Base-by-base conservation (phyloP, 2,329 filamentous ascomycete species). In the Scedosporium minutisporum region DNA sequence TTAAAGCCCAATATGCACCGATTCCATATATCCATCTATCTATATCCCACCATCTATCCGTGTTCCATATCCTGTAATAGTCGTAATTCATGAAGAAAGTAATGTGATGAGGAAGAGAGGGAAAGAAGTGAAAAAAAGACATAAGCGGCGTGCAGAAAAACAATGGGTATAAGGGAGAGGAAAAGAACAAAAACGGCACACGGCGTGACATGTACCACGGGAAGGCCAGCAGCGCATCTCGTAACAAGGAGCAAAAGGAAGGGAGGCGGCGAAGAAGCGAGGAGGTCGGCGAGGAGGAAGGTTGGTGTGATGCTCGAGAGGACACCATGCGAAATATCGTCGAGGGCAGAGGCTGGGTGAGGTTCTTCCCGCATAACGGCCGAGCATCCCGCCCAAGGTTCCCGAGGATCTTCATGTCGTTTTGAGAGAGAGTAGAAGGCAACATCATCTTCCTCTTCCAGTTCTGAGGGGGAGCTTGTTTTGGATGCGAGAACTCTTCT, bases 81-180 rank as follows among this genome's bases (percentile, higher is more conserved):
- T 53, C 57, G 44, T 38, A 33, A 61, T 61, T 51, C 59, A 62
- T 65, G 58, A 61, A 65, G 65, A 64, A 44, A 60, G 59, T 18
- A 58, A 62, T 42, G 58, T 41, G 58, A 44, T 55, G 51, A 14
- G 16, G n/a, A 38, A n/a, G 29, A 21, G n/a, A 48, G 44, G 44
- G 18, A 48, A 48, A 18, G 18, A 10, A 48, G 14, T 7, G n/a
- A 48, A 48, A 48, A 48, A 48, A 48, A 4, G 44, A 48, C 16
- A 57, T 21, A 29, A 23, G 29, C n/a, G 23, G 25, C 33, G 57
- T 58, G 14, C 9, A n/a, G 14, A 6, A 58, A 21, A 27, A 27
- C 23, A 5, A 27, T 18, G 59, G 18, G 59, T 58, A n/a, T 25
- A 14, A 23, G 9, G 21, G 29, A 46, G 18, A 63, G 21, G 51